Percentiles rank a stretch among this genome's conserved stretches.
Evolutionary conservation across 2,329 filamentous ascomycete species (phyloP).

Genomic region (Ceratocystis lukuohia): DNA sequence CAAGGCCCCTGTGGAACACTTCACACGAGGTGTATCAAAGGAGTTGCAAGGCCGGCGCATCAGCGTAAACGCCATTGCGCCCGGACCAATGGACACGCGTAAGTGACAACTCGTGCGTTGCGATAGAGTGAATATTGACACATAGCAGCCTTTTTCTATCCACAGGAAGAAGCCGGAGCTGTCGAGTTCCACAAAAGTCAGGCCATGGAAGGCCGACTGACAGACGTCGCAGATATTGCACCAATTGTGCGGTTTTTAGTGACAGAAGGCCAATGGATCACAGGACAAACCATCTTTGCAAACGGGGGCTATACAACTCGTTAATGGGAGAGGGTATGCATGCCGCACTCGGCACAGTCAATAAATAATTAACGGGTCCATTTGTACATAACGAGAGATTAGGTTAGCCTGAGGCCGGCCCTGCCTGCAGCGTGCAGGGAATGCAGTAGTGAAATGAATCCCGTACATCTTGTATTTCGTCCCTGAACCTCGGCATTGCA

Average conservation of each 20-base stretch:
- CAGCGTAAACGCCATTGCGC: conserved; percentile 28
- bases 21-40: conserved; percentile 28
- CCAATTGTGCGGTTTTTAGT: conserved; percentile 33
- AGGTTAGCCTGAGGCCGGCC: neutral
- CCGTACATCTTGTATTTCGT: neutral
- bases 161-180: conserved; percentile 31
- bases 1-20: conserved; percentile 31
- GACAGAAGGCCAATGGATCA: conserved; percentile 34
- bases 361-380: neutral
- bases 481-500: neutral
- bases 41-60: conserved; percentile 26
- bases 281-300: conserved; percentile 36
- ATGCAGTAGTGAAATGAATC: neutral
- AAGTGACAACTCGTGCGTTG: conserved; percentile 20
- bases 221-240: conserved; percentile 33
- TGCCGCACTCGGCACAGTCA: neutral
- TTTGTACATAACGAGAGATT: neutral
- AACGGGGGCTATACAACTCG: conserved; percentile 36
- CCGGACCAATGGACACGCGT: conserved; percentile 32
- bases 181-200: conserved; percentile 34
- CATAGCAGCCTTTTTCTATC: conserved; percentile 32
- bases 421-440: neutral
- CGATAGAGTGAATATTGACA: neutral
- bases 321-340: conserved; percentile 20
- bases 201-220: conserved; percentile 31